Base-by-base conservation (phyloP, 352 stramenopile genomes). In the Globisporangium spiculum region DNA sequence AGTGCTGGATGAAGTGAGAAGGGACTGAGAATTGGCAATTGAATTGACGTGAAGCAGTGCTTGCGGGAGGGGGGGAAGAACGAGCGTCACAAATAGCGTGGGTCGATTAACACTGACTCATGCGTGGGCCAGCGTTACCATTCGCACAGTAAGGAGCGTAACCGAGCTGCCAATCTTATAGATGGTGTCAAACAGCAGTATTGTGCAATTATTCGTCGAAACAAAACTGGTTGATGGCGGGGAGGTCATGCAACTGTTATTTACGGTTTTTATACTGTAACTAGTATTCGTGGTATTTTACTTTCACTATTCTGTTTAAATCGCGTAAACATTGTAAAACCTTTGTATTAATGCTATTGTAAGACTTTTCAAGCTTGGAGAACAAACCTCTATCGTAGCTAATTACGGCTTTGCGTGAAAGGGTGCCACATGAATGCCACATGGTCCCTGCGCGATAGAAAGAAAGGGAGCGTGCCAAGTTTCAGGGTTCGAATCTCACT, bases 401-500 rank as follows among this genome's bases (percentile, higher is more conserved):
- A 41, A 60, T 18, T 60, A 9, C 5, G 16, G 14, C 54, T 24
- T 26, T 10, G 7, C 8, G 32, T 12, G 32, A 22, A 54, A 26
- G 6, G n/a, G n/a, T 57, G 24, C 12, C 12, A 57, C 7, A 32
- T 20, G 9, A 8, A 56, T 10, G 38, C 14, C 38, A 46, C 14
- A 20, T 48, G 16, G 22, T 10, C 41, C 4, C 16, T 0, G 6
- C 41, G 41, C 14, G 16, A 22, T 46, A 18, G 41, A 20, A 20
- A n/a, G 14, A 24, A 20, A n/a, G 14, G 24, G 52, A 30, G 52
- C 3, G 52, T 58, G 52, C 3, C 27, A 12, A n/a, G 14, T 50
- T 50, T n/a, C 41, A 36, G 14, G 12, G 20, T 3, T 61, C 56
- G 56, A 62, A 50, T 48, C 56, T 62, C 16, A 62, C 56, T 62